Percentiles rank a stretch among this genome's conserved stretches.
These are phyloP conservation scores for Fusarium sp. DNA, from an alignment of 2,329 filamentous ascomycete genomes.

Conservation along the genomic window DNA sequence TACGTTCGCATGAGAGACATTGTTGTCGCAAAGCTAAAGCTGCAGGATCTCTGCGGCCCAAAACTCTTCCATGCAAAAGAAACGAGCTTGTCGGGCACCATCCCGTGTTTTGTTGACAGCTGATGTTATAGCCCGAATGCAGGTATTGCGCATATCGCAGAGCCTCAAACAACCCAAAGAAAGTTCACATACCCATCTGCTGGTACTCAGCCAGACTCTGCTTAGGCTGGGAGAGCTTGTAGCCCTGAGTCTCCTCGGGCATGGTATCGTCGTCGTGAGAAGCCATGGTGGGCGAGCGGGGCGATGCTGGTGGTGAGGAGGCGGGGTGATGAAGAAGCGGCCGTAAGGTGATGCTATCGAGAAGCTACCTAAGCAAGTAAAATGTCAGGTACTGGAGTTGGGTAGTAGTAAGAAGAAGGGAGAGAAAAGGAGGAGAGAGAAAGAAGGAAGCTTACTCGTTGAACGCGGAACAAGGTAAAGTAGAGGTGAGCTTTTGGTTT, in stretches of 20 bases:
- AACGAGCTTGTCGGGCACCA: conserved; percentile 9
- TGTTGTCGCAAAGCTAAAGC: not conserved
- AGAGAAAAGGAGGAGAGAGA: conserved; percentile 23
- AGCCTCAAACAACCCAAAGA: conserved; percentile 11
- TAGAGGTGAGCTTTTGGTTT: conserved; percentile 38
- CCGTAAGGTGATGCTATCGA: conserved; percentile 11
- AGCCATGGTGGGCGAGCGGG: conserved; percentile 65
- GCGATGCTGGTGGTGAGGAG: conserved; percentile 26
- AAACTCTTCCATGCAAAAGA: not conserved
- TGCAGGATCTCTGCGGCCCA: not conserved
- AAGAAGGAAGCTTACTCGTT: conserved; percentile 40
- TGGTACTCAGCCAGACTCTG: conserved; percentile 96
- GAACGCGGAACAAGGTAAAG: conserved; percentile 26
- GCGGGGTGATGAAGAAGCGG: conserved; percentile 35
- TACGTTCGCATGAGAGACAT: not conserved
- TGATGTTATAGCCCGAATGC: conserved; percentile 10
- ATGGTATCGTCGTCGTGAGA: conserved; percentile 82
- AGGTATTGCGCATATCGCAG: conserved; percentile 26
- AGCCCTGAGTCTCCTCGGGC: conserved; percentile 90
- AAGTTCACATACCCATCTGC: conserved; percentile 78
- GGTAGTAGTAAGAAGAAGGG: conserved; percentile 32
- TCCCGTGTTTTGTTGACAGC: conserved; percentile 24
- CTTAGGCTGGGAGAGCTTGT: conserved; percentile 97
- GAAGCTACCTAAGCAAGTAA: conserved; percentile 24
- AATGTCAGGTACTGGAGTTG: conserved; percentile 18